Percentiles rank a stretch among this genome's conserved stretches.
These are phyloP conservation scores for Fusarium temperatum DNA, from an alignment of 2,329 filamentous ascomycete species.

Conservation along the genomic window DNA sequence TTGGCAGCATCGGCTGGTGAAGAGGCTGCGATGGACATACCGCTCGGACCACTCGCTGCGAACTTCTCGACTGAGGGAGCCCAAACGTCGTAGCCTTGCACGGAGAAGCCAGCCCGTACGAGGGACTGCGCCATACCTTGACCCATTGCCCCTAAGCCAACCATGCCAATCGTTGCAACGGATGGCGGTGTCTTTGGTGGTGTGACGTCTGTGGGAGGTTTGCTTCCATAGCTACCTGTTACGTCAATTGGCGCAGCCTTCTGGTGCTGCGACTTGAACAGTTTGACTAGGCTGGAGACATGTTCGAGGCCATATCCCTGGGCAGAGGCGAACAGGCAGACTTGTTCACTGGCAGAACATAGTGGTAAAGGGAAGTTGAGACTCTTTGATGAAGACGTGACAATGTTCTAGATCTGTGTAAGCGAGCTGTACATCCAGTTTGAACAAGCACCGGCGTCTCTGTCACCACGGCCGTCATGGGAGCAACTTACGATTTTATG, in stretches of 20 bases:
- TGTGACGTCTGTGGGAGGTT: fast-evolving
- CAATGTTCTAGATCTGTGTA: neutral
- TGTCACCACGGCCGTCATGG: too few relatives aligned
- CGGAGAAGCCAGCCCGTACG: neutral
- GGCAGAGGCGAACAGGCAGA: neutral
- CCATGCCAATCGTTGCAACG: fast-evolving
- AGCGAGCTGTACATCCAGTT: fast-evolving
- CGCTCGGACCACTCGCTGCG: neutral
- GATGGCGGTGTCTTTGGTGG: neutral
- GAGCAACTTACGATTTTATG: neutral
- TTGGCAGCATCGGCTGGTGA: neutral
- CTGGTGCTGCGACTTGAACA: neutral
- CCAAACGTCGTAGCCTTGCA: neutral
- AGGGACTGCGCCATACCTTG: neutral
- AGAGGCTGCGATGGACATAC: fast-evolving
- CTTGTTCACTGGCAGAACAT: neutral
- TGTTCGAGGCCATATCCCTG: neutral
- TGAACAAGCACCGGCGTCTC: fast-evolving
- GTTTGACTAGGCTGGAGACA: neutral
- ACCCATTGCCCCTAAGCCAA: neutral
- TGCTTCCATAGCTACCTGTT: fast-evolving
- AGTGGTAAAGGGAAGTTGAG: neutral
- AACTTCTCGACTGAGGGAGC: neutral
- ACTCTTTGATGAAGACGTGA: neutral
- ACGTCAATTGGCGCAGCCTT: fast-evolving